A percentile compares a stretch with the other conserved stretches of the same genome.
Conservation (phyloP, 768 basidiomycete species). For the Fistulinella prunicolor region DNA sequence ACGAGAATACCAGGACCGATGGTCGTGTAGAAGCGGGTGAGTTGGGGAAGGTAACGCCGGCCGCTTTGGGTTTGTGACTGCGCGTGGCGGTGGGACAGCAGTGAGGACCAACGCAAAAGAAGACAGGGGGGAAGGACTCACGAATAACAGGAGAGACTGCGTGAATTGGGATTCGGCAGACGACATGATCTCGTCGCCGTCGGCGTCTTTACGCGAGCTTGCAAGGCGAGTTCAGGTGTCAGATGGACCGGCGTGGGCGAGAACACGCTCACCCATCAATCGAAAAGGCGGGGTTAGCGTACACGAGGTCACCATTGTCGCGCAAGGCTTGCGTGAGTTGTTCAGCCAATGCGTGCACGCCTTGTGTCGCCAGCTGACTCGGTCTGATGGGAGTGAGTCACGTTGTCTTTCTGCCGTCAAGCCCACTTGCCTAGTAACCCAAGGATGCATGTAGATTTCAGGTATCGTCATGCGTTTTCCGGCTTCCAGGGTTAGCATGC, state of each 20-base stretch:
- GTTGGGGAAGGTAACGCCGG: constrained; percentile 64
- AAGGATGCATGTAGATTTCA: constrained; percentile 58
- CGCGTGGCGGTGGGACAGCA: no score
- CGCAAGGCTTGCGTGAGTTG: constrained; percentile 68
- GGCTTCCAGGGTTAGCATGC: constrained; percentile 73
- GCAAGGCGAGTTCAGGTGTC: background rate
- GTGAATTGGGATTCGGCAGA: constrained; percentile 73
- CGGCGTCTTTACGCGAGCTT: constrained; percentile 39
- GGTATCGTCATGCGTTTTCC: constrained; percentile 60
- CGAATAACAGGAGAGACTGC: constrained; percentile 77
- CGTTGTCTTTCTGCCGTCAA: no score
- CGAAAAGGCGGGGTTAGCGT: constrained; percentile 57
- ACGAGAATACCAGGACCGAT: constrained; percentile 53
- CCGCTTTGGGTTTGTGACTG: constrained; percentile 85
- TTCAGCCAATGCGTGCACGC: constrained; percentile 56
- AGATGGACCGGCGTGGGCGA: background rate
- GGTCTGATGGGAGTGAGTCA: constrained; percentile 40
- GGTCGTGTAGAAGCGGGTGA: constrained; percentile 79
- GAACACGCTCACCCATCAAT: constrained; percentile 30
- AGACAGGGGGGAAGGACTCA: constrained; percentile 35
- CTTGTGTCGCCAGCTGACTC: constrained; percentile 61
- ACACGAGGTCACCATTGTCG: constrained; percentile 67
- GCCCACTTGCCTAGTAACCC: constrained; percentile 71
- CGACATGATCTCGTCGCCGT: constrained; percentile 61
- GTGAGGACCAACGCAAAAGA: background rate